Conservation (phyloP, 1,284 basidiomycete species). For the Trichosporon sp. region DNA sequence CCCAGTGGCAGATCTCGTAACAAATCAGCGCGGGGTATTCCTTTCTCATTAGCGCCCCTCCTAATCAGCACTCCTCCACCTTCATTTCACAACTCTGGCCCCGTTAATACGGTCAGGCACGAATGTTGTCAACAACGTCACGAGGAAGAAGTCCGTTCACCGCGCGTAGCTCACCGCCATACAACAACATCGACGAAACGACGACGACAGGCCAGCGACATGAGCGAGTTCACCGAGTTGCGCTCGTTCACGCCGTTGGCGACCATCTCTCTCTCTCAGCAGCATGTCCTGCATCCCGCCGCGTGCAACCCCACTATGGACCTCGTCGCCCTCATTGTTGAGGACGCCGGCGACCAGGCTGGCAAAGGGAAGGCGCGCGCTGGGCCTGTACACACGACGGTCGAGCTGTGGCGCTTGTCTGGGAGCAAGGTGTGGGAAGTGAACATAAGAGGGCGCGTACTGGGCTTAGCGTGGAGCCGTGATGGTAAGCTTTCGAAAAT, state of each 20-base stretch:
- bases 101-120: conserved; percentile 11
- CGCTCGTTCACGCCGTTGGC: conserved; percentile 44
- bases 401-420: conserved; percentile 46
- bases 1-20: conserved; percentile 16
- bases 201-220: conserved; percentile 14
- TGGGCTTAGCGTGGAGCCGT: conserved; percentile 48
- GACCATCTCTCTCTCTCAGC: conserved; percentile 33
- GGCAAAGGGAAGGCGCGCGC: conserved; percentile 35
- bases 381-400: conserved; percentile 19
- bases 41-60: background rate
- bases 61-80: background rate
- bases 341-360: conserved; percentile 20
- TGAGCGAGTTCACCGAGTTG: conserved; percentile 22
- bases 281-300: conserved; percentile 44
- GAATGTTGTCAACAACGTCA: conserved; percentile 18
- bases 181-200: background rate
- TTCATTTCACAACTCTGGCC: background rate
- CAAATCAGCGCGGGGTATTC: conserved; percentile 12
- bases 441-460: conserved; percentile 37
- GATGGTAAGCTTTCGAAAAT: no score
- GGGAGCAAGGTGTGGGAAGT: conserved; percentile 52
- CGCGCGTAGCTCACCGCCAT: background rate
- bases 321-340: conserved; percentile 43
- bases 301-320: conserved; percentile 54
- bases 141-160: no score